Evolutionary conservation across 1,284 basidiomycete genomes (phyloP), one percentile per base, ranked within the genome.

Genomic region (Tilletia horrida): DNA sequence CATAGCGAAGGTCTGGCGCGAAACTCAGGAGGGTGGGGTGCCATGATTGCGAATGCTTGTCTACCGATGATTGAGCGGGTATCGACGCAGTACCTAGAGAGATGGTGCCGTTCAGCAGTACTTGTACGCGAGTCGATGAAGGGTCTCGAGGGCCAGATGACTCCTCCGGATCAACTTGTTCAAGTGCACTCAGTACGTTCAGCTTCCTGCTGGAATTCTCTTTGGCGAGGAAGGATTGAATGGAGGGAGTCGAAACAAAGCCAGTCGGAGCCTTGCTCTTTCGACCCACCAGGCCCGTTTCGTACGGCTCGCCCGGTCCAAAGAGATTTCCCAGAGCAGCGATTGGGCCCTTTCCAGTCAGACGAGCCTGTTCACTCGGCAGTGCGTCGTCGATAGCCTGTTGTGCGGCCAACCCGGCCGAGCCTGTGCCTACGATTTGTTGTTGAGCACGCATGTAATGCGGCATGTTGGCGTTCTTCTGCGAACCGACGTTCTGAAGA

Each of bases 81-180:
- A 40, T 40, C 35, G 35, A 40, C 35, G 35, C 23, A 2, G 65
- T 44, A 44, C 70, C 72, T 3, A 71, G 61, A 23, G 61, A 57
- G 35, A 57, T 40, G 43, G 71, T 70, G 18, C 67, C 72, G n/a
- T 73, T 70, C 48, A 73, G 57, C 31, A 73, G 25, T 27, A 73
- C 43, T 6, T 52, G n/a, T 1, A 47, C 57, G 0, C 50, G 44
- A 11, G 55, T 64, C 1, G 25, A 52, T 1, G 13, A 16, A 9
- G 47, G 18, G 1, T 62, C 14, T 66, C 67, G 13, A 23, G 59
- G 27, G 67, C 62, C 27, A 45, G 64, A 23, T 64, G 62, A 18
- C 68, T 18, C 63, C 70, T 3, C 69, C 67, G 48, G 69, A 65
- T 13, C 31, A 8, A 31, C 55, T 7, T 18, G 16, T 27, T 59